Base-by-base conservation (phyloP, 2,329 filamentous ascomycete genomes). In the Xylaria digitata region DNA sequence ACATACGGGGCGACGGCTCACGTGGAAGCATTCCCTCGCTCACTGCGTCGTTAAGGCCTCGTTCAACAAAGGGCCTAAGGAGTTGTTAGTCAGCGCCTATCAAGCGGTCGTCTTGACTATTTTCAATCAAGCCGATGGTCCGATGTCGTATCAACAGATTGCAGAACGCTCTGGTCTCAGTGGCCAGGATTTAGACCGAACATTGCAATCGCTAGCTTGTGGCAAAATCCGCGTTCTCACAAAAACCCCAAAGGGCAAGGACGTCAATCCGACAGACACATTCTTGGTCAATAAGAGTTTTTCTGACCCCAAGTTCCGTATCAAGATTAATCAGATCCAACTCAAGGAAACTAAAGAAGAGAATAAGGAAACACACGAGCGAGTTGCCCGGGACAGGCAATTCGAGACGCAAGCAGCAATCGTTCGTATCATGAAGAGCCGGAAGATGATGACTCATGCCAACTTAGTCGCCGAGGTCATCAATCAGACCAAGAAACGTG, bases 291-390 rank as follows among this genome's bases (percentile, higher is more conserved):
- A 97, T 81, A 80, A 85, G 50, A 78, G 78, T 17, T 99, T 99
- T 80, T 82, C 82, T 2, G 91, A 97, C 76, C 86, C 90, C 21
- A 97, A 96, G 79, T 92, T 92, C 80, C 89, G 94, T 63, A 90
- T 99, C 81, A 99, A 99, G 83, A 97, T 99, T 83, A 99, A 98
- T 81, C 95, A 97, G 80, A 96, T 99, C 73, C 96, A 99, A 80
- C 87, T 97, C 57, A 96, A 96, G 81, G 96, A 99, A 81, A 98
- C 96, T 0, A 92, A 92, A 74, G 92, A 95, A 76, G 96, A 99
- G 81, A 97, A 97, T 81, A 92, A 94, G 80, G 93, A 92, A 74
- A 98, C 94, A 1, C 94, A 98, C 79, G 91, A 97, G 79, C 88
- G 93, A 49, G 93, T 99, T 4, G 90, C 90, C 0, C 91, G 92